Evolutionary conservation across 148 eudicot genomes (phyloP).

Genomic region (Camellia sinensis): DNA sequence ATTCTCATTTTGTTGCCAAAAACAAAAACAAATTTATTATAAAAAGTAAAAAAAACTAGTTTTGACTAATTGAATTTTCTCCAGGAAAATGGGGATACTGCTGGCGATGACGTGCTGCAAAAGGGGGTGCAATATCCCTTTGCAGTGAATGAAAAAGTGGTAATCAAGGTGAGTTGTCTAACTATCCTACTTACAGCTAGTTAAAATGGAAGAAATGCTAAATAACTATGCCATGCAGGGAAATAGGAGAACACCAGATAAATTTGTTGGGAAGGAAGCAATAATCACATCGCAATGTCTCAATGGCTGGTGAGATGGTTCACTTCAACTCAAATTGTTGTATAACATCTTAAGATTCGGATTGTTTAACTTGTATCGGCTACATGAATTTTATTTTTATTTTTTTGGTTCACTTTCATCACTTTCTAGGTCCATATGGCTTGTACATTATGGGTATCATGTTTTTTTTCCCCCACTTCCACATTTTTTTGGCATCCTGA

Average conservation of each 20-base stretch:
- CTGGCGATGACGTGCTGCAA: slow-evolving; percentile 46
- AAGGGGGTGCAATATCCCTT: slow-evolving; percentile 81
- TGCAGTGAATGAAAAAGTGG: slow-evolving; percentile 72
- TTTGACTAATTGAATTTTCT: background rate
- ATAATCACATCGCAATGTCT: slow-evolving; percentile 81
- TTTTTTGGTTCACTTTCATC: no score
- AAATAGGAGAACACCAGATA: slow-evolving; percentile 84
- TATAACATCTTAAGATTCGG: background rate
- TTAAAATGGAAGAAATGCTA: slow-evolving; percentile 6
- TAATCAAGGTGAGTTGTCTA: slow-evolving; percentile 57
- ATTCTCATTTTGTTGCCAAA: no score
- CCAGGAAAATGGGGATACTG: slow-evolving; percentile 68
- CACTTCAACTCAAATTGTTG: background rate
- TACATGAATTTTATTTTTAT: background rate
- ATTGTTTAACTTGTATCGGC: background rate
- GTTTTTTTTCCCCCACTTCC: background rate
- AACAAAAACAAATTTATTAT: no score
- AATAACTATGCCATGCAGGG: slow-evolving; percentile 50
- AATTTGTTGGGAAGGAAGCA: slow-evolving; percentile 93
- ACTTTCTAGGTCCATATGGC: background rate
- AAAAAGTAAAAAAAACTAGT: background rate
- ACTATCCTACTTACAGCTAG: background rate
- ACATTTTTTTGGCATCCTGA: background rate
- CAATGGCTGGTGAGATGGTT: slow-evolving; percentile 85
- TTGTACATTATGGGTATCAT: background rate